Conservation (phyloP, 306 rosid species). For the Cyamopsis tetragonoloba region DNA sequence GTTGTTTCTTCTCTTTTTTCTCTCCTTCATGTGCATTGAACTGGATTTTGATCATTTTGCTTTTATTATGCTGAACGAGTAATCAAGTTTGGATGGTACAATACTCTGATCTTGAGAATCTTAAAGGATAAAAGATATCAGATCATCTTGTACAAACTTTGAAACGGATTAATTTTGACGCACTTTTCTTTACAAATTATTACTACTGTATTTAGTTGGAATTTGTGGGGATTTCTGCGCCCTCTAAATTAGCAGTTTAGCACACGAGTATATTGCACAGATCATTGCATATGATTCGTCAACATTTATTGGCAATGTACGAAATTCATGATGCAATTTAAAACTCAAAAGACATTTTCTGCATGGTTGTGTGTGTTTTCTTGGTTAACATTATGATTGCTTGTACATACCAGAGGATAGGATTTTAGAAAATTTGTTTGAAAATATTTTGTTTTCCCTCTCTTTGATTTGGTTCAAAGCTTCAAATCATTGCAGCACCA, state of each 20-base stretch:
- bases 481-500: conserved; percentile 45
- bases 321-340: background rate
- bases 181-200: background rate
- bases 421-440: background rate
- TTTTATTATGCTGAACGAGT: too few relatives aligned
- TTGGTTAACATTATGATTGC: background rate
- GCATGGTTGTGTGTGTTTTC: background rate
- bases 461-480: background rate
- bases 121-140: background rate
- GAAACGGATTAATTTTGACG: background rate
- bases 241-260: background rate
- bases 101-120: conserved; percentile 7
- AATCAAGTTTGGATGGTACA: background rate
- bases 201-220: background rate
- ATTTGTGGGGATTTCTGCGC: background rate
- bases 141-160: background rate
- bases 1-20: background rate
- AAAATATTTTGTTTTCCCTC: background rate
- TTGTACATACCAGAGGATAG: background rate
- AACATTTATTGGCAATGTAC: background rate
- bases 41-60: background rate
- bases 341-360: background rate
- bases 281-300: background rate
- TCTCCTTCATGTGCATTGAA: background rate
- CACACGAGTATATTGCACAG: background rate